phyloP scores from a whole-genome alignment of 805 yeast species.

The Crinitomyces ghanaensis region DNA sequence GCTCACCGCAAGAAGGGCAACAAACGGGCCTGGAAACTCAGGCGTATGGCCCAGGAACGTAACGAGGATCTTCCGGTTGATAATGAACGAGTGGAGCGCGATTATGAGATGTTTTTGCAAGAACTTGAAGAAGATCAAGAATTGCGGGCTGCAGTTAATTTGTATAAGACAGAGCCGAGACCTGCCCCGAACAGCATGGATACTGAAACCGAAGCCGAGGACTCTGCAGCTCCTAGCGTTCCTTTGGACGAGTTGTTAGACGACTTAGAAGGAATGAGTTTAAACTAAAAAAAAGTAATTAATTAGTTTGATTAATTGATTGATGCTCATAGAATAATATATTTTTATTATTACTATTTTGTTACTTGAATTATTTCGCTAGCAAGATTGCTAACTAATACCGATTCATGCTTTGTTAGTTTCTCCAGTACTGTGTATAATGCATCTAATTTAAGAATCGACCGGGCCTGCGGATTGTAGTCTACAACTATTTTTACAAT shows the following conservation, averaged over 20 bases:
- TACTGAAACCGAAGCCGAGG: constrained; percentile 30
- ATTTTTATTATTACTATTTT: constrained; percentile 1
- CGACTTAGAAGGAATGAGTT: constrained; percentile 86
- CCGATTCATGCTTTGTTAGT: too few relatives aligned
- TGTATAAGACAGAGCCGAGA: constrained; percentile 46
- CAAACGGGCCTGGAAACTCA: constrained; percentile 85
- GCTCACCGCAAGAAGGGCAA: constrained; percentile 62
- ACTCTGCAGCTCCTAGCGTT: constrained; percentile 74
- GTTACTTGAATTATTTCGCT: not conserved
- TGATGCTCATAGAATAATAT: not conserved
- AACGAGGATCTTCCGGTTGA: constrained; percentile 55
- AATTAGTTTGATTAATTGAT: too few relatives aligned
- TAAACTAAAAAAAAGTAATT: too few relatives aligned
- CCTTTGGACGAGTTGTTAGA: constrained; percentile 88
- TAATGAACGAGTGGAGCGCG: constrained; percentile 83
- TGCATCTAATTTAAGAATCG: too few relatives aligned
- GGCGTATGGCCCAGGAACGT: constrained; percentile 95
- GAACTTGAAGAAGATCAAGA: constrained; percentile 96
- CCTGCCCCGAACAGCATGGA: constrained; percentile 8
- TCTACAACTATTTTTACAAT: too few relatives aligned
- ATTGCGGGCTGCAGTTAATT: constrained; percentile 77
- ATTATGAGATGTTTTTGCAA: constrained; percentile 90
- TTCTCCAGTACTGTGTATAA: too few relatives aligned
- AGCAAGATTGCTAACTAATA: not conserved
- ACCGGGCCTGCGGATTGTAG: too few relatives aligned